A percentile compares a stretch with the other conserved stretches of the same genome.
phyloP scores from a whole-genome alignment of 2,329 filamentous ascomycete genomes.

The Aspergillus sp. region DNA sequence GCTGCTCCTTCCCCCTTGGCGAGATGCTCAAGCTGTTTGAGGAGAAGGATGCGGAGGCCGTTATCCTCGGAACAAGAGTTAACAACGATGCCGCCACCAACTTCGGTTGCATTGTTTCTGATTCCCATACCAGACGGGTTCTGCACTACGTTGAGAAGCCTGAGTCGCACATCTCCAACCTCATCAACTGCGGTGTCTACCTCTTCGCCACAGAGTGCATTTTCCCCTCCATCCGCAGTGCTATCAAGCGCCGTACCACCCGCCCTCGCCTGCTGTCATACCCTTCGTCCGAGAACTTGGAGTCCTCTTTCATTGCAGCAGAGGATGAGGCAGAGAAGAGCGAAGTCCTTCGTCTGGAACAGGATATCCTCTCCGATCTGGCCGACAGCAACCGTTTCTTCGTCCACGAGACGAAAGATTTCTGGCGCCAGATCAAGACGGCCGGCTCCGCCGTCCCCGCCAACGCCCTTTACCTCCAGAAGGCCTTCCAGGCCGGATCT shows the following conservation, averaged over 20 bases:
- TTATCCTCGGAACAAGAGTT: conserved; percentile 91
- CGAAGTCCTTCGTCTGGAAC: conserved; percentile 90
- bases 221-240: conserved; percentile 90
- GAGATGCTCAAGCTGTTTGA: conserved; percentile 95
- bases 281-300: conserved; percentile 91
- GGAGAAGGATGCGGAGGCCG: conserved; percentile 93
- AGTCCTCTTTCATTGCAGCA: conserved; percentile 65
- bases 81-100: conserved; percentile 89
- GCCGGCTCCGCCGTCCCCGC: conserved; percentile 95
- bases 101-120: conserved; percentile 97
- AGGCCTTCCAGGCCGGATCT: conserved; percentile 82
- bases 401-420: conserved; percentile 97
- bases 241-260: conserved; percentile 93
- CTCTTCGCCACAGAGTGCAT: conserved; percentile 94
- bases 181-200: conserved; percentile 99
- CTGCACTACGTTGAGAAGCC: conserved; percentile 99
- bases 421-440: conserved; percentile 99
- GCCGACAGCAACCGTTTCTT: conserved; percentile 98
- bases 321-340: conserved; percentile 75
- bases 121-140: conserved; percentile 89
- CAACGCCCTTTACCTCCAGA: conserved; percentile 93
- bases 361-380: conserved; percentile 93
- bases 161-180: conserved; percentile 93
- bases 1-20: conserved; percentile 94
- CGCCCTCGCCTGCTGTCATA: conserved; percentile 91